Conservation (phyloP, 2,329 filamentous ascomycete genomes). For the Alternaria rosae region DNA sequence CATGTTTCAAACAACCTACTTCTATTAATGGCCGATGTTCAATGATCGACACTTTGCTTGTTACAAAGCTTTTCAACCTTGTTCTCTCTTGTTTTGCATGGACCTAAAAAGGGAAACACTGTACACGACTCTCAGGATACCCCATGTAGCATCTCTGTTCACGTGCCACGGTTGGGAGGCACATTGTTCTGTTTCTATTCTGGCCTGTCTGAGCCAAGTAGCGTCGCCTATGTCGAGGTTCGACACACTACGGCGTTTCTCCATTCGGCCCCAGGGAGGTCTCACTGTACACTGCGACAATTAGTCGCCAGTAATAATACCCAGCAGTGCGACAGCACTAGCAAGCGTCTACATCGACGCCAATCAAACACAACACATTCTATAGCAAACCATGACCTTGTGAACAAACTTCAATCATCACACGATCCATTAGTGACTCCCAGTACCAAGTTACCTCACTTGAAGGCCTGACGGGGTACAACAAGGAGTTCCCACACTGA, state of each 20-base stretch:
- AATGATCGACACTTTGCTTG: conserved; percentile 19
- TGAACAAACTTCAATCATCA: neutral
- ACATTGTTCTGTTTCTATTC: conserved; percentile 8
- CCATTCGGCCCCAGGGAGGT: neutral
- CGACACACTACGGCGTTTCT: conserved; percentile 13
- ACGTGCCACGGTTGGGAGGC: neutral
- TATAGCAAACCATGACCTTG: neutral
- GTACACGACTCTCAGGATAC: conserved; percentile 23
- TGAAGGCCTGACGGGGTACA: neutral
- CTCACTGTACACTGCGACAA: conserved; percentile 12
- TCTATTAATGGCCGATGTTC: conserved; percentile 26
- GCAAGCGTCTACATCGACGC: conserved; percentile 4
- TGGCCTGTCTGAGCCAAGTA: neutral
- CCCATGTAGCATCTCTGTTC: conserved; percentile 19
- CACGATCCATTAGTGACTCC: neutral
- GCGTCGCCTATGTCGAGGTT: conserved; percentile 10
- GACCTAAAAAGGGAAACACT: conserved; percentile 17
- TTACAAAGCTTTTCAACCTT: conserved; percentile 12
- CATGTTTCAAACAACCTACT: conserved; percentile 19
- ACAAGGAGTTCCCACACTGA: neutral
- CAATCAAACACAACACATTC: conserved; percentile 1
- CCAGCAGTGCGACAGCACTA: conserved; percentile 18
- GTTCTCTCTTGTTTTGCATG: conserved; percentile 13
- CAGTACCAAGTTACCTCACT: neutral
- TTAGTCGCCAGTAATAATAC: conserved; percentile 17